Evolutionary conservation across 331 rosid species (phyloP).

Genomic region (Quercus lobata): DNA sequence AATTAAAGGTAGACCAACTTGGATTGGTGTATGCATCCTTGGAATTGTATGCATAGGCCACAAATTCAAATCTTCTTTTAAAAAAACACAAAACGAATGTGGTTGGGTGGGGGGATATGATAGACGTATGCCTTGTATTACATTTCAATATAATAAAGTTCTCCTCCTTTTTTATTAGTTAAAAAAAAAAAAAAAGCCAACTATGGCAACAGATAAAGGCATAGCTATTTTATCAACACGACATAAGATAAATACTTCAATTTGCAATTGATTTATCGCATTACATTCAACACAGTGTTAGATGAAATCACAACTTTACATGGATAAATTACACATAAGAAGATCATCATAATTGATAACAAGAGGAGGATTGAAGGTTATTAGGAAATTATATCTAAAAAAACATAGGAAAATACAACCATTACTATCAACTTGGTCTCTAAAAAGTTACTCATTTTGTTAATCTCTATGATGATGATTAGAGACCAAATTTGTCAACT

Average conservation of each 20-base stretch:
- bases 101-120: too few species aligned
- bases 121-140: too few species aligned
- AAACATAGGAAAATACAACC: background rate
- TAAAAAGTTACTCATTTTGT: too few species aligned
- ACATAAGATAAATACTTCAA: background rate
- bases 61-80: too few species aligned
- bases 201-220: background rate
- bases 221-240: background rate
- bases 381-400: slow-evolving; percentile 47
- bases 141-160: too few species aligned
- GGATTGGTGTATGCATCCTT: too few species aligned
- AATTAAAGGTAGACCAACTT: too few species aligned
- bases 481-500: slow-evolving; percentile 13
- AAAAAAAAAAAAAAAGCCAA: too few species aligned
- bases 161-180: too few species aligned
- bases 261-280: background rate
- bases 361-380: slow-evolving; percentile 42
- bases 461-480: background rate
- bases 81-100: too few species aligned
- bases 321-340: slow-evolving; percentile 24
- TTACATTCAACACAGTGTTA: slow-evolving; percentile 13
- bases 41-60: too few species aligned
- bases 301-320: slow-evolving; percentile 34
- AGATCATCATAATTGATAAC: slow-evolving; percentile 17
- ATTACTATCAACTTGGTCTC: too few species aligned